Evolutionary conservation across 2,329 filamentous ascomycete species (phyloP), one percentile per base, ranked within the genome.

Genomic region (Penicillium nordicum): DNA sequence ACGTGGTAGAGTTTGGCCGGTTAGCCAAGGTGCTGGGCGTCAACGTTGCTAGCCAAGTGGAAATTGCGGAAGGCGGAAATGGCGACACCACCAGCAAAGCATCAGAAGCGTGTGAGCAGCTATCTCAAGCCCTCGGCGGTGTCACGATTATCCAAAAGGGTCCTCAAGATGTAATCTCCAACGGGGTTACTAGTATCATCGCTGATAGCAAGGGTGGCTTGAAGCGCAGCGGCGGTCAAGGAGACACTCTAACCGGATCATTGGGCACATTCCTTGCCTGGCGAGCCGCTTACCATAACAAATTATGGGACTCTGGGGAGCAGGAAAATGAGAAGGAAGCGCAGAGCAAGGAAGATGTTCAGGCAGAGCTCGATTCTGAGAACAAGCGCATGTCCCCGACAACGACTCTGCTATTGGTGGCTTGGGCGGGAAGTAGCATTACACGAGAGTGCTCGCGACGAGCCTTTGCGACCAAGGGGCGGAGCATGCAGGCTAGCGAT

Each of bases 121-220:
- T 99, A 40, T 86, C 92, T 0, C 83, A 81, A 57, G 88, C 87
- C 0, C 83, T 97, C 45, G 91, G 88, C 2, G 94, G 94, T 1
- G 91, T 97, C 30, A 95, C 91, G 0, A 86, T 99, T 53, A 82
- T 97, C 43, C 90, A 97, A 73, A 99, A 99, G 79, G 94, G 94
- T 2, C 72, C 76, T 2, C 84, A 84, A 59, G 94, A 99, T 74
- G 85, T 88, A 62, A 90, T 99, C 58, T 91, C 88, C 3, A 89
- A 96, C 66, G 90, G 92, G 12, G 79, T 82, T 56, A 80, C 81
- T 52, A 96, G 89, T n/a, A 76, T 92, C 27, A 78, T 88, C 0
- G 89, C 88, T 27, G 92, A 96, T 64, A 76, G 92, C 3, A 77
- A 85, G 67, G 94, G 94, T 9, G 93, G 93, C 1, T 76, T 86